Evolutionary conservation across 2,329 filamentous ascomycete genomes (phyloP), one percentile per base, ranked within the genome.

Genomic region (Apiospora malaysiana): DNA sequence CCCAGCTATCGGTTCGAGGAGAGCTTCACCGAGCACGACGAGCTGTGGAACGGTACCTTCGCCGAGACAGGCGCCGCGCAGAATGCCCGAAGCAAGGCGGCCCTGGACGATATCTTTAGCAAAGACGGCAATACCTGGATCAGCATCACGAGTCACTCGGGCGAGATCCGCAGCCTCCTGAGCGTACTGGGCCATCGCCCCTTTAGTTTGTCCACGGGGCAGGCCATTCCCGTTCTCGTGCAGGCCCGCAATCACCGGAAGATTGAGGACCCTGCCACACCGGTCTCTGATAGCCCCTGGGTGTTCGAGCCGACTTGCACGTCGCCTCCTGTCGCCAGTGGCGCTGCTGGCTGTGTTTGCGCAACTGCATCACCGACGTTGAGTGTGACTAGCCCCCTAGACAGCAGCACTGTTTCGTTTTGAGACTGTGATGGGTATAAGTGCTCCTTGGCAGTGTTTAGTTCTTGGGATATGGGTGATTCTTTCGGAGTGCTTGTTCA

Each of bases 191-290:
- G 86, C 68, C 91, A 93, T 75, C 85, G 86, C n/a, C 73, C 80
- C 2, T 93, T 93, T 77, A 79, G 82, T 2, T 82, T 93, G 16
- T 83, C 83, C n/a, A 94, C 92, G 0, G 91, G 92, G 10, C 87
- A 90, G 71, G 87, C 91, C 9, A 91, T 93, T 40, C 91, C 91
- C 0, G 89, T 92, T 2, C 83, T 93, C 1, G 87, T 93, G 45
- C 89, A 87, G 79, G 90, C 87, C 0, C 84, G 88, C 74, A 86
- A 82, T 59, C 71, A 82, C 0, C 66, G 72, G 6, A 71, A 70
- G 23, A 67, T 42, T 5, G 73, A 76, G n/a, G 72, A 77, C 9
- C 75, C 73, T 32, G 32, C 32, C 71, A 79, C 76, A 3, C 77
- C 78, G n/a, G 80, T 78, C n/a, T 78, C 80, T 27, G 73, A 32